A percentile compares a stretch with the other conserved stretches of the same genome.
These are phyloP conservation scores for Syncephalastrum racemosum DNA, from an alignment of 371 early-diverging fungal species.

Conservation along the genomic window DNA sequence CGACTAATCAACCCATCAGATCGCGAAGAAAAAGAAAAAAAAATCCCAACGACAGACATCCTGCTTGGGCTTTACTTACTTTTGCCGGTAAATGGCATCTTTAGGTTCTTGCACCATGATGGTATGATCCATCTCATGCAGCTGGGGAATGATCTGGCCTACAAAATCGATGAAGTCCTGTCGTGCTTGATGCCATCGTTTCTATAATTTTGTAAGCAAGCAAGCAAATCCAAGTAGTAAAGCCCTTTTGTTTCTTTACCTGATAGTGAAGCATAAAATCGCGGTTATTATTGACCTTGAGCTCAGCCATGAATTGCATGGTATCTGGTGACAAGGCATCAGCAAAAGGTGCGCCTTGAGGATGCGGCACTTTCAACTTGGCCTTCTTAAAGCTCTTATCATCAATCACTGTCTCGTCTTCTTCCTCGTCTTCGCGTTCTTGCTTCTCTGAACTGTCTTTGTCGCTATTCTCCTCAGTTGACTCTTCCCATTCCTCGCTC, in stretches of 20 bases:
- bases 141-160: conserved; percentile 38
- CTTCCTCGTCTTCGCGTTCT: conserved; percentile 19
- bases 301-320: conserved; percentile 48
- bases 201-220: conserved; percentile 11
- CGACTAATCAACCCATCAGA: conserved; percentile 30
- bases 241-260: conserved; percentile 31
- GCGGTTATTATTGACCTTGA: conserved; percentile 53
- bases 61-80: too few species aligned
- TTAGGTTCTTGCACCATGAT: conserved; percentile 47
- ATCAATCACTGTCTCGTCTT: conserved; percentile 21
- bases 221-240: conserved; percentile 4
- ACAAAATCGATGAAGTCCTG: conserved; percentile 57
- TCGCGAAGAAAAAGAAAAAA: neutral
- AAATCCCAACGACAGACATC: too few species aligned
- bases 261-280: conserved; percentile 41
- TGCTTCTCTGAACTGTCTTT: conserved; percentile 11
- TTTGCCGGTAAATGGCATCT: conserved; percentile 49
- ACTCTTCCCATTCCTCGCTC: neutral
- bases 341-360: conserved; percentile 46
- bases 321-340: conserved; percentile 55
- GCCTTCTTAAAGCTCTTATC: conserved; percentile 19
- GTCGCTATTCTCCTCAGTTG: neutral
- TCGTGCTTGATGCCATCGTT: conserved; percentile 35
- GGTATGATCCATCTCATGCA: conserved; percentile 47
- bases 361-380: conserved; percentile 36